phyloP scores from a whole-genome alignment of 1,284 basidiomycete genomes.

The Moniliella sp. region DNA sequence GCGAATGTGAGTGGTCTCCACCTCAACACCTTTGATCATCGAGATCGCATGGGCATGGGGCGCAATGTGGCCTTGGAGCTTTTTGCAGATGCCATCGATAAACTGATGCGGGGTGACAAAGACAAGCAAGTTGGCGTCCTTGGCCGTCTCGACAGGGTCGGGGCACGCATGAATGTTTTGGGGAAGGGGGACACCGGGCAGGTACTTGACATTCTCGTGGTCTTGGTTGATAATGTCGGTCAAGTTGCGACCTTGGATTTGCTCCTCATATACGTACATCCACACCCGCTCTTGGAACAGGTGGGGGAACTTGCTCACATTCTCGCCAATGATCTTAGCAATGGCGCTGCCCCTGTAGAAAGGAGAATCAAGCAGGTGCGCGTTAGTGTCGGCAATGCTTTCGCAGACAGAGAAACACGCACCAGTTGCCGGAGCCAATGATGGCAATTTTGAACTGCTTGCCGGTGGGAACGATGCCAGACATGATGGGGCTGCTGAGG shows the following conservation, averaged over 20 bases:
- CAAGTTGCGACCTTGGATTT: constrained; percentile 38
- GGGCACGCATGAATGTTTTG: constrained; percentile 40
- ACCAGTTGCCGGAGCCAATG: no score
- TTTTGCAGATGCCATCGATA: constrained; percentile 25
- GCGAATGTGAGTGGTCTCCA: constrained; percentile 37
- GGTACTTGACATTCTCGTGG: constrained; percentile 41
- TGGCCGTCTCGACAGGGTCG: constrained; percentile 38
- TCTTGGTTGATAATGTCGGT: constrained; percentile 41
- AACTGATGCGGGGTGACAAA: constrained; percentile 42
- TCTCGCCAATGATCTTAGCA: constrained; percentile 40
- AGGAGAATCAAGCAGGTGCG: background rate
- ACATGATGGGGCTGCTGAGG: no score
- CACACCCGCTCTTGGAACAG: constrained; percentile 17
- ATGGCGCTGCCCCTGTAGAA: constrained; percentile 39
- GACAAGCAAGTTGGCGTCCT: constrained; percentile 40
- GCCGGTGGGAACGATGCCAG: no score
- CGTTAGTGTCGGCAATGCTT: no score
- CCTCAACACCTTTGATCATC: constrained; percentile 34
- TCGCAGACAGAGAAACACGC: no score
- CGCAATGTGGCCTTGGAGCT: constrained; percentile 22
- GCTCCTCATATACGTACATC: constrained; percentile 29
- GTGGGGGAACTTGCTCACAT: constrained; percentile 36
- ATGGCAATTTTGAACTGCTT: no score
- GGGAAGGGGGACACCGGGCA: constrained; percentile 40
- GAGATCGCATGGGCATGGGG: constrained; percentile 30